phyloP scores from a whole-genome alignment of 2,329 filamentous ascomycete genomes.

The Magnaporthiopsis incrustans region DNA sequence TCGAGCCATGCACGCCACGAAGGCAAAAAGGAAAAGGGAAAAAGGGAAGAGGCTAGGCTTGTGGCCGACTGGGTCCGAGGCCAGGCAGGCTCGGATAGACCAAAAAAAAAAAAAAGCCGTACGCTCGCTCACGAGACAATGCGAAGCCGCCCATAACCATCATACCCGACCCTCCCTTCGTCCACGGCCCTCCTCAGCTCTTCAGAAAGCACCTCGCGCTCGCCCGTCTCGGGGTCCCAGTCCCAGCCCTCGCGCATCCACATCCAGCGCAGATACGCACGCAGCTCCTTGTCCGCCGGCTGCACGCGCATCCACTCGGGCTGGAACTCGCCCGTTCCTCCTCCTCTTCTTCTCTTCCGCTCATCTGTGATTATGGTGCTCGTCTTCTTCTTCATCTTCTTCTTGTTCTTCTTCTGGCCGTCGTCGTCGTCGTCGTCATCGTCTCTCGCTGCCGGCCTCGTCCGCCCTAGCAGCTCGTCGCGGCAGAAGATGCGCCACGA shows the following conservation, averaged over 20 bases:
- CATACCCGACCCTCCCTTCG: slow-evolving; percentile 48
- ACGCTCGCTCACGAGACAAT: slow-evolving; percentile 22
- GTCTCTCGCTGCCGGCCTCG: slow-evolving; percentile 46
- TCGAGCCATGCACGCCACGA: neutral
- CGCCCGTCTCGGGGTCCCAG: slow-evolving; percentile 69
- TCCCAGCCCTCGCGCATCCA: slow-evolving; percentile 81
- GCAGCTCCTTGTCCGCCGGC: slow-evolving; percentile 80
- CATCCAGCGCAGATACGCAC: slow-evolving; percentile 81
- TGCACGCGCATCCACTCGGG: slow-evolving; percentile 87
- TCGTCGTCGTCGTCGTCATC: slow-evolving; percentile 22
- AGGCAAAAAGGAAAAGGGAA: no score
- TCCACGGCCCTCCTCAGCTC: slow-evolving; percentile 49
- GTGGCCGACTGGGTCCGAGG: no score
- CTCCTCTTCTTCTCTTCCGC: neutral
- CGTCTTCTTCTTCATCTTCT: slow-evolving; percentile 10
- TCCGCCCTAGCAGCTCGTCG: slow-evolving; percentile 63
- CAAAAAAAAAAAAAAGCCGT: no score
- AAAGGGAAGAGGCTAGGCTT: no score
- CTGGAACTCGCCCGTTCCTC: slow-evolving; percentile 44
- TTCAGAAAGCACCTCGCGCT: slow-evolving; percentile 42
- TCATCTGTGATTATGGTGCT: no score
- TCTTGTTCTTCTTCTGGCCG: slow-evolving; percentile 22
- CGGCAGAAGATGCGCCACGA: slow-evolving; percentile 93
- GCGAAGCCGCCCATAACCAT: slow-evolving; percentile 38
- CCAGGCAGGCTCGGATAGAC: no score